A percentile compares a stretch with the other conserved stretches of the same genome.
Evolutionary conservation across 257 asterid species (phyloP).

Genomic region (Scutellaria galericulata): DNA sequence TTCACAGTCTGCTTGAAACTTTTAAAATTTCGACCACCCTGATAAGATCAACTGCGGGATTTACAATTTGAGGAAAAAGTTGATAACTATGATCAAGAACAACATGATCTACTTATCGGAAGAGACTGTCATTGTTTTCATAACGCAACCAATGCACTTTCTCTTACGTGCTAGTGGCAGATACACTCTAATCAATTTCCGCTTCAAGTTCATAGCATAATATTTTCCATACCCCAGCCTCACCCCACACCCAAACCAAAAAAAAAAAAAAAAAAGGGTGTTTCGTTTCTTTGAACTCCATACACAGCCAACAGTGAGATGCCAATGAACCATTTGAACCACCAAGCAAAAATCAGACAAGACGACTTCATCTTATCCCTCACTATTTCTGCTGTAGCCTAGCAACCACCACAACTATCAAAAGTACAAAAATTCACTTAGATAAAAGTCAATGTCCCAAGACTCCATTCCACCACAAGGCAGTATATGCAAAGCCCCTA

Average conservation of each 20-base stretch:
- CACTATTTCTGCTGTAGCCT: background rate
- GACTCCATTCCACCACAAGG: background rate
- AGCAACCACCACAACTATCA: slow-evolving; percentile 1
- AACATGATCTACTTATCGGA: slow-evolving; percentile 23
- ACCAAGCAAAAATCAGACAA: slow-evolving; percentile 18
- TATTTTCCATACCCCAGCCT: background rate
- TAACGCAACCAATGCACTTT: background rate
- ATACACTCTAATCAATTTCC: slow-evolving; percentile 14
- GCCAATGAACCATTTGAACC: slow-evolving; percentile 21
- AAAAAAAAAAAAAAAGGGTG: background rate
- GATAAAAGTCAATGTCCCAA: slow-evolving; percentile 8
- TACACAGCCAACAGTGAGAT: slow-evolving; percentile 15
- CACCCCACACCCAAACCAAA: background rate
- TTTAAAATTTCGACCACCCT: slow-evolving; percentile 73
- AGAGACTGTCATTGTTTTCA: slow-evolving; percentile 9
- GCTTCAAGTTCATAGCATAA: slow-evolving; percentile 20
- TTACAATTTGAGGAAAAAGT: slow-evolving; percentile 21
- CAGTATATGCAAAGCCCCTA: slow-evolving; percentile 3
- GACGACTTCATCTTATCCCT: background rate
- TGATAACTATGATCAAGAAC: slow-evolving; percentile 17
- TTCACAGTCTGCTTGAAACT: slow-evolving; percentile 92
- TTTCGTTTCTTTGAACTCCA: slow-evolving; percentile 12
- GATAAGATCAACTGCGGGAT: slow-evolving; percentile 31
- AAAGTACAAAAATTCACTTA: background rate
- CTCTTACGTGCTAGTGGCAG: slow-evolving; percentile 19